Evolutionary conservation across 129 eudicot genomes (phyloP).

Genomic region (Lonicera japonica): DNA sequence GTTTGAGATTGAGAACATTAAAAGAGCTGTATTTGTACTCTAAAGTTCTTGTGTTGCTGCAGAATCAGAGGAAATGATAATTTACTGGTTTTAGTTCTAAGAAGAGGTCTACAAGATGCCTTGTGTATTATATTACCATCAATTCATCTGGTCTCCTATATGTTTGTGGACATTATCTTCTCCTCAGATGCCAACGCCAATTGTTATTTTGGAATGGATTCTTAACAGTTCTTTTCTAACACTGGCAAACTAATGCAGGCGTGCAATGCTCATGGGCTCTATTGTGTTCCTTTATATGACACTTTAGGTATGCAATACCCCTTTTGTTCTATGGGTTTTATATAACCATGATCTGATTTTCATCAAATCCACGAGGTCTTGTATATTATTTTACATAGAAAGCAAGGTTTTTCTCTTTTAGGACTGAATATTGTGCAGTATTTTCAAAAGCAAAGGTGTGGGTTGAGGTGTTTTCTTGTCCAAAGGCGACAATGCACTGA

Average conservation of each 20-base stretch:
- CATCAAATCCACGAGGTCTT: background rate
- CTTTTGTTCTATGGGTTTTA: background rate
- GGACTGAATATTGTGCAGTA: background rate
- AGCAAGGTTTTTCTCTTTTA: slow-evolving; percentile 5
- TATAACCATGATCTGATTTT: background rate
- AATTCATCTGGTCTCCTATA: background rate
- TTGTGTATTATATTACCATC: no score
- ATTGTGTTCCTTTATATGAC: slow-evolving; percentile 88
- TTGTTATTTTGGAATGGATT: slow-evolving; percentile 4
- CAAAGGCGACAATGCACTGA: no score
- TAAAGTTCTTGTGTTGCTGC: no score
- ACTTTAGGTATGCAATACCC: slow-evolving; percentile 54
- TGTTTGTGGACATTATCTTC: background rate
- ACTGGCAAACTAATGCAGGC: slow-evolving; percentile 56
- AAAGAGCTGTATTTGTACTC: no score
- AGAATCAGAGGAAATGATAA: no score
- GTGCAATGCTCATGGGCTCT: slow-evolving; percentile 91
- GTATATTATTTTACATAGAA: background rate
- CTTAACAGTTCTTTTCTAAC: slow-evolving; percentile 22
- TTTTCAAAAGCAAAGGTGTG: no score
- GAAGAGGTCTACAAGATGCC: no score
- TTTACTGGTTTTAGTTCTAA: no score
- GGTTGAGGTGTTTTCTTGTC: no score
- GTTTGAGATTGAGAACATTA: no score
- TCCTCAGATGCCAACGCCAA: background rate